A percentile compares a stretch with the other conserved stretches of the same genome.
Evolutionary conservation across 345 rosid genomes (phyloP).

Genomic region (Populus ilicifolia): DNA sequence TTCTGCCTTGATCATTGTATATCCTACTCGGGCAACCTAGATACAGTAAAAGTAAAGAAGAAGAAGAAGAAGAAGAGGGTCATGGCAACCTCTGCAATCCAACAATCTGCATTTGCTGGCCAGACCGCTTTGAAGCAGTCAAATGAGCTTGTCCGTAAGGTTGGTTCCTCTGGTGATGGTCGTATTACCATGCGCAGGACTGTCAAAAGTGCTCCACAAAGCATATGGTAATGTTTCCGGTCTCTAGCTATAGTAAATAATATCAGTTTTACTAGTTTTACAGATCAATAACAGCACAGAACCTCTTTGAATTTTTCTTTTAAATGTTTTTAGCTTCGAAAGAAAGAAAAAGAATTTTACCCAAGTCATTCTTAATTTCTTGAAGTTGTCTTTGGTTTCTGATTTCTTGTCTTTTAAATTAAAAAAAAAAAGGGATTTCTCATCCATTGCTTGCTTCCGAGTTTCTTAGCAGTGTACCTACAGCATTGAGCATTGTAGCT

Average conservation of each 20-base stretch:
- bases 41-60: not conserved
- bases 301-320: not conserved
- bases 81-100: constrained; percentile 88
- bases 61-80: not conserved
- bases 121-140: constrained; percentile 65
- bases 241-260: not conserved
- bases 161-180: constrained; percentile 55
- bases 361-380: not conserved
- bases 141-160: constrained; percentile 68
- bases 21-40: not conserved
- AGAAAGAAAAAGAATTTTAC: not conserved
- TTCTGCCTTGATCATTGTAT: not conserved
- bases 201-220: constrained; percentile 66
- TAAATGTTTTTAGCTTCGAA: not conserved
- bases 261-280: not conserved
- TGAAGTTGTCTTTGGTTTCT: not conserved
- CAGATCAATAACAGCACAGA: not conserved
- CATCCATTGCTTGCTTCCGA: not conserved
- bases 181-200: constrained; percentile 80
- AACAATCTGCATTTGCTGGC: constrained; percentile 78
- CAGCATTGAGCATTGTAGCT: not conserved
- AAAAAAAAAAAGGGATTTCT: not conserved
- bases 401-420: not conserved
- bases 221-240: constrained; percentile 65
- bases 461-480: not conserved